These are phyloP conservation scores for Penstemon eatonii DNA, from an alignment of 257 asterid species.

Conservation along the genomic window DNA sequence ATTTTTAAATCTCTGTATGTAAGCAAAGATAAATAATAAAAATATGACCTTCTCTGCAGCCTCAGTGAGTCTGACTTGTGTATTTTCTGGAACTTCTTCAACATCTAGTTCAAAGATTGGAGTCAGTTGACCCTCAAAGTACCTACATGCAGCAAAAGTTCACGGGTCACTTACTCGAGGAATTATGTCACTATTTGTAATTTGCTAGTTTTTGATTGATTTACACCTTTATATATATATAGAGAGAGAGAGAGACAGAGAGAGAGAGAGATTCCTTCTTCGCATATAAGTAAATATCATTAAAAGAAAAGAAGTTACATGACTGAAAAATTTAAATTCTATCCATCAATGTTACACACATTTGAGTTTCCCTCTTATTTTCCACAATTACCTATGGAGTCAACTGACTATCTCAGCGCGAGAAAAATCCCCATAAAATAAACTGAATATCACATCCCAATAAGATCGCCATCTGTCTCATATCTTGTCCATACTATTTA, in stretches of 20 bases:
- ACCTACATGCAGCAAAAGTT: constrained; percentile 46
- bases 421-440: not conserved
- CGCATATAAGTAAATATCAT: not conserved
- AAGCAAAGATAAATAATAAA: too few relatives aligned
- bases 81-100: constrained; percentile 53
- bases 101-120: constrained; percentile 61
- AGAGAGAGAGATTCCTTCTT: constrained; percentile 7
- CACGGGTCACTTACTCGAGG: constrained; percentile 12
- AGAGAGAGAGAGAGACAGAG: not conserved
- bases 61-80: constrained; percentile 55
- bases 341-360: not conserved
- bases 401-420: not conserved
- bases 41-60: constrained; percentile 82
- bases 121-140: constrained; percentile 86
- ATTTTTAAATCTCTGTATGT: too few relatives aligned
- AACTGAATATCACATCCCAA: too few relatives aligned
- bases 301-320: not conserved
- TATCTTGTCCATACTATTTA: not conserved
- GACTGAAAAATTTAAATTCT: not conserved
- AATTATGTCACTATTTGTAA: not conserved
- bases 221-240: not conserved
- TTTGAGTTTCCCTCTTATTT: not conserved
- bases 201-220: not conserved
- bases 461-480: too few relatives aligned
- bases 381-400: not conserved